Base-by-base conservation (phyloP, 345 rosid species). In the Melaleuca alternifolia region DNA sequence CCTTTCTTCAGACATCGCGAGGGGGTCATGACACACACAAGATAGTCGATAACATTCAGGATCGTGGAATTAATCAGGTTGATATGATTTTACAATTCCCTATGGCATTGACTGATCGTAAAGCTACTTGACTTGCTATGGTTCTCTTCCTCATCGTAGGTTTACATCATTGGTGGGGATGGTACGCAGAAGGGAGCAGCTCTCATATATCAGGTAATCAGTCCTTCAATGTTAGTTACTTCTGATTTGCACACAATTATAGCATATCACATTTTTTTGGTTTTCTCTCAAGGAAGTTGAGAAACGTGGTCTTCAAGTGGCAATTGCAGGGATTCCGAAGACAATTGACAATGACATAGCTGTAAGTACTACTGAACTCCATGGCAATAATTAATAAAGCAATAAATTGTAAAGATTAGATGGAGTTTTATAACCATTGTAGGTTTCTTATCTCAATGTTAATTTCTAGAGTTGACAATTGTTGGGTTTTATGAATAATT, bases 31-130 rank as follows among this genome's bases (percentile, higher is more conserved):
- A 96, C 91, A 94, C 98, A 61, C 89, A 88, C 9, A 96, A 97
- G 92, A 97, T 97, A 85, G 98, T 96, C 81, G 98, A 97, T 93
- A 97, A 90, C 89, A 96, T 97, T 87, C 96, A 97, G 91, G 99
- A 97, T 88, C 91, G 96, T 88, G 94, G 95, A 89, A 95, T 97
- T 83, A 97, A 96, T 91, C 98, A 97, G 98, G 98, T 96, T 41
- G 51, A 54, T 83, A 53, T 30, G 1, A n/a, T 85, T 85, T 85
- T 85, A 24, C 8, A 61, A 48, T 52, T 83, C 57, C 44, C 53
- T 24, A n/a, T 62, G 79, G 53, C 14, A 44, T 18, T 50, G 61
- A 41, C 79, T 50, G 83, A 44, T 54, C 48, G 57, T 28, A 50
- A 75, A 59, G 54, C 37, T 37, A 84, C 86, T 71, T 52, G 56